Evolutionary conservation across 495 filamentous ascomycete genomes (phyloP), one percentile per base, ranked within the genome.

Genomic region (Astrothelium subdiscretum): DNA sequence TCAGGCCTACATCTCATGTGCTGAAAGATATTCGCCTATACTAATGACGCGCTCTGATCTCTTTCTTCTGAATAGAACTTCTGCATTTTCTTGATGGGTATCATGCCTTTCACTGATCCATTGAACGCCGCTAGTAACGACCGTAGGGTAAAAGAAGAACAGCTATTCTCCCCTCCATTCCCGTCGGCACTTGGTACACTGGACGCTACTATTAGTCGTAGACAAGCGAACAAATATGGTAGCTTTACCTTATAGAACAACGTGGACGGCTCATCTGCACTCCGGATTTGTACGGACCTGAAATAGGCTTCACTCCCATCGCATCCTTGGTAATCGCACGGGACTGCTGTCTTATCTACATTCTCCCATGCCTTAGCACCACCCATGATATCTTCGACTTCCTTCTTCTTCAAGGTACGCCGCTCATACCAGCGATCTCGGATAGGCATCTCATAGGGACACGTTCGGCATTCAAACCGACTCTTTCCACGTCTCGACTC

Each of bases 261-360:
- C 57, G 94, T 98, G 91, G 96, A 96, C 59, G 94, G 94, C 80
- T 98, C 94, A 76, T 98, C 94, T 43, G 95, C 94, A 78, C 90
- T 95, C 62, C 94, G 86, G 76, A 96, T 97, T 81, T 98, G 94
- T 68, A 97, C 85, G 81, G 92, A 88, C 77, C 91, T 95, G 81
- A 90, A 97, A 63, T 89, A 95, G 38, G 95, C 94, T 76, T 88
- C 82, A 57, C 80, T 76, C 32, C 88, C 87, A 63, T 85, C 79
- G 76, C 94, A 98, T 48, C 79, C 76, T 40, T 88, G 84, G 57
- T 81, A 81, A 12, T 86, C 80, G 72, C 94, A 98, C 80, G 90
- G 88, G 42, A 87, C 84, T 79, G 74, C 77, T 51, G 84, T 82
- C 77, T 88, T 89, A 67, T 96, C 85, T 35, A 91, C 92, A 73